Conservation (phyloP, 768 basidiomycete genomes). For the Phaffia australis region DNA sequence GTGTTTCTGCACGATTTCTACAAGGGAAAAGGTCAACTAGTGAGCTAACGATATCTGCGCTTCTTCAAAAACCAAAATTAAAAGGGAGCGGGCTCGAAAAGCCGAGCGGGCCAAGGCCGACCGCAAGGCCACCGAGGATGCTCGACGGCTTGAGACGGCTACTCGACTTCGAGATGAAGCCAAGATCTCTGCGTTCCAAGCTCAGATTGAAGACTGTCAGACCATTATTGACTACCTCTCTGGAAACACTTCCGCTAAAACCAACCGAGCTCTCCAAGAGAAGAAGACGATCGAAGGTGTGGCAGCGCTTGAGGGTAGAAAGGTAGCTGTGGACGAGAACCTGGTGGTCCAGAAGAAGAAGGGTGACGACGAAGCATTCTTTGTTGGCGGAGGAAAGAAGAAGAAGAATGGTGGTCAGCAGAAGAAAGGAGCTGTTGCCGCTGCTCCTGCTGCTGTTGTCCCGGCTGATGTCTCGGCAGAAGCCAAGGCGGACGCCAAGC, state of each 20-base stretch:
- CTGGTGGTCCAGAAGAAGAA: constrained; percentile 81
- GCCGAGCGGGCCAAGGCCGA: constrained; percentile 66
- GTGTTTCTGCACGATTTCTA: not conserved
- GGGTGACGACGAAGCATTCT: constrained; percentile 56
- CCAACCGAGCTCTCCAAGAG: constrained; percentile 5
- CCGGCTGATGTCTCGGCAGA: constrained; percentile 27
- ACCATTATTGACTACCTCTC: constrained; percentile 80
- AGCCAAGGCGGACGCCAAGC: constrained; percentile 35
- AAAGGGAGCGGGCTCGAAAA: constrained; percentile 50
- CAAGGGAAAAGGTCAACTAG: not conserved
- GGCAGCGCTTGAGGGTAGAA: constrained; percentile 65
- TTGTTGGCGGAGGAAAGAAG: constrained; percentile 42
- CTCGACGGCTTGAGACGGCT: constrained; percentile 67
- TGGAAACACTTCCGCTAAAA: constrained; percentile 26
- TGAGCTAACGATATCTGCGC: not conserved
- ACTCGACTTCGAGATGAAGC: constrained; percentile 83
- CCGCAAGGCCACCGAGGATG: constrained; percentile 62
- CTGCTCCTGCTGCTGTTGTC: constrained; percentile 32
- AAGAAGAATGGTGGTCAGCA: constrained; percentile 41
- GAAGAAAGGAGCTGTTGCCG: constrained; percentile 35
- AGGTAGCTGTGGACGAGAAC: constrained; percentile 58
- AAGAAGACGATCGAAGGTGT: constrained; percentile 33
- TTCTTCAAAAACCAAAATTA: not conserved
- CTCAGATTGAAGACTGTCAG: constrained; percentile 91
- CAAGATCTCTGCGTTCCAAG: constrained; percentile 73